Base-by-base conservation (phyloP, 2,329 filamentous ascomycete species). In the Calonectria leucothoes region DNA sequence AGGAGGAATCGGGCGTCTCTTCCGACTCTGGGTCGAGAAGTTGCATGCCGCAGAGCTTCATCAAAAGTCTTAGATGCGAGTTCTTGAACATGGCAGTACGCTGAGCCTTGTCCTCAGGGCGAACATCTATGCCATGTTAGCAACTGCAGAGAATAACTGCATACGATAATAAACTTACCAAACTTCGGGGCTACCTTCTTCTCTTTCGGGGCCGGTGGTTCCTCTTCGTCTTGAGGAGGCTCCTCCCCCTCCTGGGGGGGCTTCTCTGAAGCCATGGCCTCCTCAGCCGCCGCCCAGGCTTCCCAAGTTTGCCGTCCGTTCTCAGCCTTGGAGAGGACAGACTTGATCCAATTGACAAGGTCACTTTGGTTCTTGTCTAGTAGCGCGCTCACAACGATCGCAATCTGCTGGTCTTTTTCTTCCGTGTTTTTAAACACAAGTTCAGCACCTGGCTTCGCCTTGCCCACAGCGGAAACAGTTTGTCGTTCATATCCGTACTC, bases 401-500 rank as follows among this genome's bases (percentile, higher is more conserved):
- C 94, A 75, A 98, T 90, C 82, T 96, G 93, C 72, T 93, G 89
- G 59, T 94, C 91, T 25, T 87, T 88, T 51, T 93, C 92, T 75
- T 94, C 90, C 1, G 90, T 91, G 52, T 92, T 89, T 79, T 94
- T 94, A 78, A 99, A 94, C 79, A 97, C 94, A 25, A 99, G 88
- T 81, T 97, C 94, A 14, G 94, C 94, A 0, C 93, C 95, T 4
- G 95, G 91, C 76, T 91, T 91, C 12, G 92, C 90, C 52, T 91
- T 89, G n/a, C 84, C 81, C 23, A 89, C 87, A 25, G 90, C 89
- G 29, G 93, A 82, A 0, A 93, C 91, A 76, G 96, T 95, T 82
- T 94, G 95, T 81, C 93, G 94, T 80, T 98, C 95, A 78, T 95
- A 94, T 0, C 97, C 97, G 80, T 96, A 95, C 81, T 98, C 96